Base-by-base conservation (phyloP, 1,284 basidiomycete genomes). In the Gymnopus androsaceus region DNA sequence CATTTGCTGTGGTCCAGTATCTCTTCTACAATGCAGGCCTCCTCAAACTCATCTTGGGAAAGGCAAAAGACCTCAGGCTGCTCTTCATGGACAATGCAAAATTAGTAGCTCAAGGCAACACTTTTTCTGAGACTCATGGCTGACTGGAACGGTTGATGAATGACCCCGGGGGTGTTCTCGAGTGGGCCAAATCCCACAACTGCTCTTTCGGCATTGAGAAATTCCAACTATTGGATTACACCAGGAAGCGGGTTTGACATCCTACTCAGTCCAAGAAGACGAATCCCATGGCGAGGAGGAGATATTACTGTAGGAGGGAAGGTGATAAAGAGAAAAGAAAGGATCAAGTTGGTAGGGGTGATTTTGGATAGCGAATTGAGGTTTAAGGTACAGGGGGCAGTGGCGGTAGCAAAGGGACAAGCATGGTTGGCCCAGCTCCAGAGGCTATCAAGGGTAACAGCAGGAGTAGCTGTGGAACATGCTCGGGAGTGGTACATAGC, bases 1-100 rank as follows among this genome's bases (percentile, higher is more conserved):
- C 67, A 2, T 57, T 66, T 0, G 71, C 70, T 0, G 19, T 25
- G 23, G 5, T 55, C 9, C n/a, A 23, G 9, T 55, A 49, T 17
- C 49, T 55, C 14, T 12, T 50, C 1, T 55, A 55, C 44, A 49
- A 37, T 17, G 46, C 46, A 4, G 38, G 54, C 3, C n/a, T n/a
- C n/a, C n/a, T n/a, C n/a, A n/a, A n/a, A n/a, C n/a, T n/a, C n/a
- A n/a, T n/a, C n/a, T n/a, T 15, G 40, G n/a, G n/a, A 21, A 21
- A 41, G 21, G 38, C 21, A 3, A 27, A 42, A 7, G 14, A 31
- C 14, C 25, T 30, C 7, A 21, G 34, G 6, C 38, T 28, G 15
- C 25, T 25, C 3, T 55, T 40, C 25, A 49, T 55, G 19, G 46
- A 55, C 33, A 46, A 55, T 33, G 21, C 36, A 1, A 25, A 45